These are phyloP conservation scores for Yamadazyma siamensis DNA, from an alignment of 1,139 yeast species.

Conservation along the genomic window DNA sequence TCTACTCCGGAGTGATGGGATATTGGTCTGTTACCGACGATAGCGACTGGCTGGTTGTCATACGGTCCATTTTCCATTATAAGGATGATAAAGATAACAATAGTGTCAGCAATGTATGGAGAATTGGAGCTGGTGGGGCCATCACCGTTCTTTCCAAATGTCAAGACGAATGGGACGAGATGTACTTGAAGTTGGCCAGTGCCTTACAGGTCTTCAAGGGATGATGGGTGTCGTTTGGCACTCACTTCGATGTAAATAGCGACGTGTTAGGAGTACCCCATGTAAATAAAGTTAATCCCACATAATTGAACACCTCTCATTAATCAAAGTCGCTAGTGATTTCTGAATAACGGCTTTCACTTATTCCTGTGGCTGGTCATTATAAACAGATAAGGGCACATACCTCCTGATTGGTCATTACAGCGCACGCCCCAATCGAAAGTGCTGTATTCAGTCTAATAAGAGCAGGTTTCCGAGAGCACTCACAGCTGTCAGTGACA, in stretches of 20 bases:
- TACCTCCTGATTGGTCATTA: too few species aligned
- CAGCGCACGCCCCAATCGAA: too few species aligned
- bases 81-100: conserved; percentile 41
- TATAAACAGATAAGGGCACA: too few species aligned
- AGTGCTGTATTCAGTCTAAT: too few species aligned
- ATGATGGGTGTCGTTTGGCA: conserved; percentile 7
- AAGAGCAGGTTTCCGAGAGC: too few species aligned
- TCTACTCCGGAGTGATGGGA: conserved; percentile 94
- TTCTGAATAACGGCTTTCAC: too few species aligned
- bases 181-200: conserved; percentile 75
- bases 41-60: conserved; percentile 96
- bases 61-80: conserved; percentile 78
- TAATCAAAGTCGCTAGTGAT: too few species aligned
- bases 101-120: conserved; percentile 47
- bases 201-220: conserved; percentile 66
- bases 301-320: too few species aligned
- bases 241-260: conserved; percentile 4
- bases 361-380: too few species aligned
- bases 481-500: too few species aligned
- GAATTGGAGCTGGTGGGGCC: conserved; percentile 98
- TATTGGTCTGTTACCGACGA: conserved; percentile 89
- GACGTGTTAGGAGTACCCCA: not conserved
- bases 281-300: too few species aligned
- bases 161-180: conserved; percentile 89
- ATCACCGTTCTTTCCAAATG: conserved; percentile 83